phyloP scores from a whole-genome alignment of 495 filamentous ascomycete species.

The Penicillium canescens region DNA sequence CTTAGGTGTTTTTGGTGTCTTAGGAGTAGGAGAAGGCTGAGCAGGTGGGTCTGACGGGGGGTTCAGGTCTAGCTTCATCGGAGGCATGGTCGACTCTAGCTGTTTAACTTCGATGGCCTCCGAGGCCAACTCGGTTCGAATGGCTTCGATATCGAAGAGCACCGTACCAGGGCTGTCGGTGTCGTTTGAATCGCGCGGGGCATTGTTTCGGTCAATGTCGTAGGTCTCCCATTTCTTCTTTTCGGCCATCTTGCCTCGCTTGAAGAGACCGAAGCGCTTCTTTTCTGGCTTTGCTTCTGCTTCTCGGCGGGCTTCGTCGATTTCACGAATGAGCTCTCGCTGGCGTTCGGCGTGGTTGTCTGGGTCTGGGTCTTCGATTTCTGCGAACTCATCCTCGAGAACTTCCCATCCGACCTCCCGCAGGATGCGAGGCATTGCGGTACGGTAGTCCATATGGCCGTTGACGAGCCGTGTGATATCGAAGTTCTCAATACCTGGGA shows the following conservation, averaged over 20 bases:
- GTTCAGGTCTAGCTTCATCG: constrained; percentile 76
- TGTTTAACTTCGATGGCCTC: constrained; percentile 77
- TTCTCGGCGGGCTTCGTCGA: constrained; percentile 89
- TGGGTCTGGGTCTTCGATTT: constrained; percentile 97
- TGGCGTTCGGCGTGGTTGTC: constrained; percentile 88
- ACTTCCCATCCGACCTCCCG: constrained; percentile 86
- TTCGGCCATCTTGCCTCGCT: constrained; percentile 67
- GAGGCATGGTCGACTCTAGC: constrained; percentile 82
- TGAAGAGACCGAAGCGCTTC: constrained; percentile 77
- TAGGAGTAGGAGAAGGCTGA: constrained; percentile 36
- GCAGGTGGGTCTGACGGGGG: constrained; percentile 21
- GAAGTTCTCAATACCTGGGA: constrained; percentile 85
- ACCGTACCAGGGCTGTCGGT: constrained; percentile 47
- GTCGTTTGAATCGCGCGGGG: constrained; percentile 26
- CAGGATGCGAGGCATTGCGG: constrained; percentile 84
- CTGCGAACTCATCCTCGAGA: constrained; percentile 88
- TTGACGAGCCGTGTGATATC: constrained; percentile 84
- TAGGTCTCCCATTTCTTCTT: constrained; percentile 98
- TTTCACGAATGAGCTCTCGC: constrained; percentile 90
- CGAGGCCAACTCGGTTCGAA: constrained; percentile 78
- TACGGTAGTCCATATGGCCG: constrained; percentile 96
- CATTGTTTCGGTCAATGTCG: constrained; percentile 52
- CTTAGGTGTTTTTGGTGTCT: constrained; percentile 55
- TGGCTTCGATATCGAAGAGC: constrained; percentile 95
- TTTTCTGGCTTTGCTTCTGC: constrained; percentile 72